phyloP scores from a whole-genome alignment of 1,139 yeast genomes.

The Geotrichum restrictum region DNA sequence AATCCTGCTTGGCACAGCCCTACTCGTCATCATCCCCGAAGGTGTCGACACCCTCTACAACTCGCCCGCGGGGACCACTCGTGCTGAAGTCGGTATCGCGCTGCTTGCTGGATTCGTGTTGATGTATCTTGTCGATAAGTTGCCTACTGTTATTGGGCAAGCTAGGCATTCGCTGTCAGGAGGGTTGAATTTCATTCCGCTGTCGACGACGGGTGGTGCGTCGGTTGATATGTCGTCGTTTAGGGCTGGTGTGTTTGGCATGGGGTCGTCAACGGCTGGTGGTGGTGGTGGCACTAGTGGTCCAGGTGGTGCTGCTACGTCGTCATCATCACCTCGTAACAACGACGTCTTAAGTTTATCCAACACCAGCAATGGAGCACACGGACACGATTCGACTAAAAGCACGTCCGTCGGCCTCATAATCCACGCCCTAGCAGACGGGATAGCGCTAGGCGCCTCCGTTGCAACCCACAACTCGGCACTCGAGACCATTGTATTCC shows the following conservation, averaged over 20 bases:
- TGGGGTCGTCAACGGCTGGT: background rate
- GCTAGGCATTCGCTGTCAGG: background rate
- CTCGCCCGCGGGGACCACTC: constrained; percentile 8
- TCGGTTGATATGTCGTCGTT: constrained; percentile 24
- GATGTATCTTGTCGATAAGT: constrained; percentile 51
- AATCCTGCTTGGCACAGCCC: constrained; percentile 58
- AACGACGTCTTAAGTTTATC: no score
- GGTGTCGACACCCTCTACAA: constrained; percentile 52
- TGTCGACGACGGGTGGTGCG: no score
- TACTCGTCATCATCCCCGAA: constrained; percentile 67
- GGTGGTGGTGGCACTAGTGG: no score
- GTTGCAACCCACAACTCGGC: constrained; percentile 46
- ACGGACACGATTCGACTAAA: constrained; percentile 6
- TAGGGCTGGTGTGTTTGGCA: constrained; percentile 9
- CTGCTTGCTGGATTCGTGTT: constrained; percentile 50
- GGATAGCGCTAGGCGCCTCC: constrained; percentile 68
- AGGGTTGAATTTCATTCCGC: constrained; percentile 20
- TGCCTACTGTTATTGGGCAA: constrained; percentile 25
- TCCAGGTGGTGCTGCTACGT: no score
- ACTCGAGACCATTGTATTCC: constrained; percentile 50
- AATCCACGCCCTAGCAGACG: constrained; percentile 68
- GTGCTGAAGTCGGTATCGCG: constrained; percentile 37
- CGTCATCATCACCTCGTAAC: no score
- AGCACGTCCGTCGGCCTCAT: constrained; percentile 56
- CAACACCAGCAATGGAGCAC: background rate